Conservation (phyloP, 805 yeast genomes). For the Metschnikowia similis region DNA sequence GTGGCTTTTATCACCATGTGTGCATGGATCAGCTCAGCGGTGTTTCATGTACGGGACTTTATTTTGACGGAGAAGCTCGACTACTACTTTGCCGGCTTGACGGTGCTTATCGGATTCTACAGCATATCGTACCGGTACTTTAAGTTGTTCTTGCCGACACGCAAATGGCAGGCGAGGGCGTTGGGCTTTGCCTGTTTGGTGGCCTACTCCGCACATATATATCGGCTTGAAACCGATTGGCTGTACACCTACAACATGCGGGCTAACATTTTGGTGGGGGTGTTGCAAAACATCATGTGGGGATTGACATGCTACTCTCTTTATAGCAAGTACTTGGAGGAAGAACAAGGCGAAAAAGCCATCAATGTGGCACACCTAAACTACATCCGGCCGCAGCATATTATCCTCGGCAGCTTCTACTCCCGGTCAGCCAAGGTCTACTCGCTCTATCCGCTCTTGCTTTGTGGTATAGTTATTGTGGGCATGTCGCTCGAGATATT, state of each 20-base stretch:
- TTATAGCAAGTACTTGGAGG: constrained; percentile 27
- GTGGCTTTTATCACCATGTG: constrained; percentile 59
- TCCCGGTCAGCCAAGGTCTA: constrained; percentile 34
- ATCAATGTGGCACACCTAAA: constrained; percentile 23
- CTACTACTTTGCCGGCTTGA: constrained; percentile 88
- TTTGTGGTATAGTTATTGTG: constrained; percentile 43
- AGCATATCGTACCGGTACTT: constrained; percentile 59
- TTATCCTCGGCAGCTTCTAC: constrained; percentile 31
- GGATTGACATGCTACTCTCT: constrained; percentile 27
- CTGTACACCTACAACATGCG: constrained; percentile 92
- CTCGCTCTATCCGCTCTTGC: constrained; percentile 36
- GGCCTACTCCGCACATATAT: constrained; percentile 61
- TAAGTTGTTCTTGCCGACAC: constrained; percentile 46
- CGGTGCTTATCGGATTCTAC: constrained; percentile 77
- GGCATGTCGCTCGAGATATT: constrained; percentile 91
- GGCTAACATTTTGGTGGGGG: constrained; percentile 77
- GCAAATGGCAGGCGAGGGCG: constrained; percentile 19
- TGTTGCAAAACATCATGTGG: constrained; percentile 58
- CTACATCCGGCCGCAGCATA: constrained; percentile 20
- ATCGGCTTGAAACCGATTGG: constrained; percentile 68
- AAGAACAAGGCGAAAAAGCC: constrained; percentile 13
- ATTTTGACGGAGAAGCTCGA: constrained; percentile 78
- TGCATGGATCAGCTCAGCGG: constrained; percentile 84
- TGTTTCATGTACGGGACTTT: constrained; percentile 86
- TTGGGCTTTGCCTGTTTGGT: constrained; percentile 41